Conservation (phyloP, 2,329 filamentous ascomycete genomes). For the Ophiostoma sp. region DNA sequence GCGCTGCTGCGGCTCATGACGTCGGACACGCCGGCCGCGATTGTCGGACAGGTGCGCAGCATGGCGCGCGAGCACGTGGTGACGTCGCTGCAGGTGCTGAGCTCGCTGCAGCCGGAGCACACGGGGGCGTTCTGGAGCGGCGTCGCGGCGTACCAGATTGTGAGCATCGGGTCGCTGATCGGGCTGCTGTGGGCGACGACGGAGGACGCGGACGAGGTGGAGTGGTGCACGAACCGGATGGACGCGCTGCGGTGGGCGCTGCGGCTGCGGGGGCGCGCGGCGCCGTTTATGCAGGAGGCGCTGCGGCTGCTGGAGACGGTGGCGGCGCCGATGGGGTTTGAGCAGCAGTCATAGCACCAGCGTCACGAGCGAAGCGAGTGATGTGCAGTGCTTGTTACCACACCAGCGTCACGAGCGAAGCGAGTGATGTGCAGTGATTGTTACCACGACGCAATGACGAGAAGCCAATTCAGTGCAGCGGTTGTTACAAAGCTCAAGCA, state of each 20-base stretch:
- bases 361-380: neutral
- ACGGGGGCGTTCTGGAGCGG: conserved; percentile 13
- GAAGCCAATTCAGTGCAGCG: too few species aligned
- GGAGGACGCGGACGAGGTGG: conserved; percentile 11
- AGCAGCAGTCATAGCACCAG: neutral
- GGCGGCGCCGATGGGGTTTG: conserved; percentile 13
- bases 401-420: neutral
- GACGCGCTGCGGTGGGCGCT: conserved; percentile 13
- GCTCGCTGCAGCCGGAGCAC: conserved; percentile 11
- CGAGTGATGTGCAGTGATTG: too few species aligned
- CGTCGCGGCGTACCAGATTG: conserved; percentile 15
- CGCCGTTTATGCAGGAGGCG: conserved; percentile 14
- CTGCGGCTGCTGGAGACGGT: conserved; percentile 14
- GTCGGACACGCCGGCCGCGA: neutral
- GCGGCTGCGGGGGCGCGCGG: conserved; percentile 10
- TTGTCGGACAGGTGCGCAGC: neutral
- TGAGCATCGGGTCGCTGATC: conserved; percentile 11
- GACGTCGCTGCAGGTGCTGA: conserved; percentile 3
- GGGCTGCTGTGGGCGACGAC: conserved; percentile 16
- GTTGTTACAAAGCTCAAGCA: too few species aligned
- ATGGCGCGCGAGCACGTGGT: conserved; percentile 14
- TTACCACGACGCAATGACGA: too few species aligned
- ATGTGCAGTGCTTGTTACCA: too few species aligned
- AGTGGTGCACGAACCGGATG: conserved; percentile 14
- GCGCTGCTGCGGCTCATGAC: conserved; percentile 14